Conservation (phyloP, 2,329 filamentous ascomycete genomes). For the Fusarium sp. region DNA sequence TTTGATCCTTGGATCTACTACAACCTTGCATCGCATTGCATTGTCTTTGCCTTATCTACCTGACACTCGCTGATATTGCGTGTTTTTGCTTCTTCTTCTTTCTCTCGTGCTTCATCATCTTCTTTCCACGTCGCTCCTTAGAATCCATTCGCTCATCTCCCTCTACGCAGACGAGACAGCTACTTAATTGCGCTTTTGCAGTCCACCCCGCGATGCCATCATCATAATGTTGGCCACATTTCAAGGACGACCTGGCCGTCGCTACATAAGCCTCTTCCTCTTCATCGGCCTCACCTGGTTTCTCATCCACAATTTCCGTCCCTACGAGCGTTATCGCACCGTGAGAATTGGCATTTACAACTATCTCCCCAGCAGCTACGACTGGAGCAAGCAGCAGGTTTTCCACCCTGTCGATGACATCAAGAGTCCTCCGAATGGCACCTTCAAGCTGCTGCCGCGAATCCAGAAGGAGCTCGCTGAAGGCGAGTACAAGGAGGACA, state of each 20-base stretch:
- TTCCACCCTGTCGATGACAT: slow-evolving; percentile 49
- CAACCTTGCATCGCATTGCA: neutral
- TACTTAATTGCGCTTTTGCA: neutral
- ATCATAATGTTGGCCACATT: slow-evolving; percentile 48
- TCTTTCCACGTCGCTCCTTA: slow-evolving; percentile 24
- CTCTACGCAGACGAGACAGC: slow-evolving; percentile 8
- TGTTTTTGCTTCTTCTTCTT: slow-evolving; percentile 4
- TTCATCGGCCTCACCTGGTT: slow-evolving; percentile 45
- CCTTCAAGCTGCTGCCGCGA: slow-evolving; percentile 50
- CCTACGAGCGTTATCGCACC: slow-evolving; percentile 34
- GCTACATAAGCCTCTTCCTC: slow-evolving; percentile 48
- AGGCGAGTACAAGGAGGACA: slow-evolving; percentile 56
- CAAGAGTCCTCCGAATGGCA: slow-evolving; percentile 51
- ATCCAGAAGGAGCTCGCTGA: slow-evolving; percentile 57
- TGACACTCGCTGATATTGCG: neutral
- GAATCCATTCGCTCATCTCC: slow-evolving; percentile 2
- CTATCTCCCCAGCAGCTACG: slow-evolving; percentile 52
- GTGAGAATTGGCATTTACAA: slow-evolving; percentile 42
- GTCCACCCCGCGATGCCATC: slow-evolving; percentile 29
- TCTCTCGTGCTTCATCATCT: slow-evolving; percentile 6
- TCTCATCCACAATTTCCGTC: slow-evolving; percentile 45
- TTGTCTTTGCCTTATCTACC: neutral
- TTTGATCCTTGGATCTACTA: neutral
- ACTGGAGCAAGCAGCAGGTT: slow-evolving; percentile 52
- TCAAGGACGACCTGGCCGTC: slow-evolving; percentile 49